Conservation (phyloP, 2,329 filamentous ascomycete species). For the Tricladium varicosporioides region DNA sequence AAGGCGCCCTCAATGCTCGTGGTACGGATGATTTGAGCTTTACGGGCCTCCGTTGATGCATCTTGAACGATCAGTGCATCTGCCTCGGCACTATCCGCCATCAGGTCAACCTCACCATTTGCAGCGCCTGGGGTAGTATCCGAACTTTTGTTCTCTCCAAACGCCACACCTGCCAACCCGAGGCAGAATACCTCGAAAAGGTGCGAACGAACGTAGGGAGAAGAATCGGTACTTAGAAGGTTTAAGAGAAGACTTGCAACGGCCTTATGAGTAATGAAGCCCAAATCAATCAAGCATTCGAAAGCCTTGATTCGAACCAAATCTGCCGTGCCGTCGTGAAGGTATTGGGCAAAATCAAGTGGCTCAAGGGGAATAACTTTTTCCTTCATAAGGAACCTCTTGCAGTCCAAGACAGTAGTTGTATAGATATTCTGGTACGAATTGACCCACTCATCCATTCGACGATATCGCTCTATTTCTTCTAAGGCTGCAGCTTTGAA, state of each 20-base stretch:
- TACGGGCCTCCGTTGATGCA: slow-evolving; percentile 44
- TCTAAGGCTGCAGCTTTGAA: slow-evolving; percentile 48
- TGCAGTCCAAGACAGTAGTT: slow-evolving; percentile 59
- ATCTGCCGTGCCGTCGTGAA: slow-evolving; percentile 62
- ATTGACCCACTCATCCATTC: slow-evolving; percentile 67
- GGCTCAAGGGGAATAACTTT: slow-evolving; percentile 54
- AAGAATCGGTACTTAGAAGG: slow-evolving; percentile 59
- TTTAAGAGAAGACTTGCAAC: slow-evolving; percentile 57
- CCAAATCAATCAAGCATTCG: slow-evolving; percentile 62
- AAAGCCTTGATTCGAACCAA: slow-evolving; percentile 65
- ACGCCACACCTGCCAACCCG: slow-evolving; percentile 61
- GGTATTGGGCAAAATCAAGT: slow-evolving; percentile 60
- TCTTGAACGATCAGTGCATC: slow-evolving; percentile 45
- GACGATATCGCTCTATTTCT: slow-evolving; percentile 64
- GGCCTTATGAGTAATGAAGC: slow-evolving; percentile 52
- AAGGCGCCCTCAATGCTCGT: slow-evolving; percentile 48
- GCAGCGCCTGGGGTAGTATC: slow-evolving; percentile 18
- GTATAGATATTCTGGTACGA: slow-evolving; percentile 69
- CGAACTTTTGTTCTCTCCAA: slow-evolving; percentile 51
- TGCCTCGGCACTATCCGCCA: slow-evolving; percentile 15
- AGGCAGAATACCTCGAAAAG: slow-evolving; percentile 58
- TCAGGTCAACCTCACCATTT: slow-evolving; percentile 17
- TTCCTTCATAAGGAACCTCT: slow-evolving; percentile 62
- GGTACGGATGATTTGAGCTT: slow-evolving; percentile 46
- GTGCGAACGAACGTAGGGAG: slow-evolving; percentile 59